Base-by-base conservation (phyloP, 768 basidiomycete genomes). In the Naganishia vaughanmartiniae region DNA sequence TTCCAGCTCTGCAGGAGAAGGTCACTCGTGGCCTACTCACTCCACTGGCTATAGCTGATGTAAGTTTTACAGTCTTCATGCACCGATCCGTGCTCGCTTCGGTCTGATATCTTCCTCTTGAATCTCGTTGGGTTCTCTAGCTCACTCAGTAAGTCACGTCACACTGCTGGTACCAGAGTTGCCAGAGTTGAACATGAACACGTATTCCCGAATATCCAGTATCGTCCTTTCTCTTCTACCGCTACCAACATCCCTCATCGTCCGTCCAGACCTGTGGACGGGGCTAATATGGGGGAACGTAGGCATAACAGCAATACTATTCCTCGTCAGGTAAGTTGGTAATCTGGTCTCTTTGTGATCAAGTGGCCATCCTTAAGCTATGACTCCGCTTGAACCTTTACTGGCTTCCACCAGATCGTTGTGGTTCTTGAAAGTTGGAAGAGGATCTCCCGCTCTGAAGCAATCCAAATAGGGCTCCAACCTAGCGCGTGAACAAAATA, bases 251-350 rank as follows among this genome's bases (percentile, higher is more conserved):
- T 74, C 74, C 6, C 69, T 77, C 26, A 65, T 79, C 24, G 42
- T 74, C 65, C 70, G 73, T 0, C 75, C 78, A 12, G 48, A 55
- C 1, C 63, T 72, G 19, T 81, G 80, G 80, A 79, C 79, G 4
- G 51, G 58, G 19, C 34, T 79, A 30, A 58, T 80, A 7, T 75
- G 78, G 72, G 78, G 78, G 1, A 81, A 79, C 51, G 72, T 80
- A 0, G 73, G 74, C 54, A 76, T 81, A 67, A 80, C 80, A 4
- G 26, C 70, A 3, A 53, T 66, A 42, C 65, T 80, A 21, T 81
- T 81, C 60, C n/a, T 72, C 26, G 70, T 71, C 36, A 69, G 74
- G 73, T 70, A 19, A 36, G 74, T 34, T 42, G 56, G 7, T 21
- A 2, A 34, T 21, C n/a, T 24, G 12, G 24, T 30, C 54, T 10